These are phyloP conservation scores for Triticum monococcum DNA, from an alignment of 176 grass and related monocot species.

Conservation along the genomic window DNA sequence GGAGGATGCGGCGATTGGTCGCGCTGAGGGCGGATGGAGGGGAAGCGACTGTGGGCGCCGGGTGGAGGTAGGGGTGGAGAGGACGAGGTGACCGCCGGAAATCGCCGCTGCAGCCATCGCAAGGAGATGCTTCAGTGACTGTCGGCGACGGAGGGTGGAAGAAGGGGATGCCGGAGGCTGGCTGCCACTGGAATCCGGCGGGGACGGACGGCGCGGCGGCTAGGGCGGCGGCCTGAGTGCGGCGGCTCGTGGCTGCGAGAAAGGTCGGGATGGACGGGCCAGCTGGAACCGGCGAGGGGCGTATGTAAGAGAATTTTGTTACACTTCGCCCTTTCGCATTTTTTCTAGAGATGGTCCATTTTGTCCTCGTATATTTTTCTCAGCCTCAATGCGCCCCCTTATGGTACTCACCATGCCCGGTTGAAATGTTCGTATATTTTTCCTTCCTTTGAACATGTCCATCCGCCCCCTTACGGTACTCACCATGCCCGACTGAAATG, in stretches of 20 bases:
- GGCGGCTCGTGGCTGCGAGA: background rate
- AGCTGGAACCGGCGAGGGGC: background rate
- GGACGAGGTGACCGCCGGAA: conserved; percentile 28
- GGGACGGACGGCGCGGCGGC: background rate
- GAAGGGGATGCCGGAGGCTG: background rate
- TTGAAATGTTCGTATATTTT: too few relatives aligned
- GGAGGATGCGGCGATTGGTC: conserved; percentile 24
- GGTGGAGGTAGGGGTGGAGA: conserved; percentile 17
- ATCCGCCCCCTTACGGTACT: too few relatives aligned
- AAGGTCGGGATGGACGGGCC: background rate
- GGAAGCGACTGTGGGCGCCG: background rate
- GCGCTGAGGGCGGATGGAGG: background rate
- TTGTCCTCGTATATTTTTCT: too few relatives aligned
- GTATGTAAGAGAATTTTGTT: background rate
- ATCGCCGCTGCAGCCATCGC: conserved; percentile 41
- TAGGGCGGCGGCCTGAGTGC: background rate
- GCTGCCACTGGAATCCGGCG: background rate
- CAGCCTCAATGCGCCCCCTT: too few relatives aligned
- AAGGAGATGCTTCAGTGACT: background rate
- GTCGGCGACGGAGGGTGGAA: background rate
- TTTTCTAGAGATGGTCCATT: too few relatives aligned
- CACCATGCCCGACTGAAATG: too few relatives aligned
- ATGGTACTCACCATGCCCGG: too few relatives aligned
- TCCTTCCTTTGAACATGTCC: too few relatives aligned
- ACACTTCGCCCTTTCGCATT: too few relatives aligned